Conservation (phyloP, 2,329 filamentous ascomycete genomes). For the Diaporthe sp. region DNA sequence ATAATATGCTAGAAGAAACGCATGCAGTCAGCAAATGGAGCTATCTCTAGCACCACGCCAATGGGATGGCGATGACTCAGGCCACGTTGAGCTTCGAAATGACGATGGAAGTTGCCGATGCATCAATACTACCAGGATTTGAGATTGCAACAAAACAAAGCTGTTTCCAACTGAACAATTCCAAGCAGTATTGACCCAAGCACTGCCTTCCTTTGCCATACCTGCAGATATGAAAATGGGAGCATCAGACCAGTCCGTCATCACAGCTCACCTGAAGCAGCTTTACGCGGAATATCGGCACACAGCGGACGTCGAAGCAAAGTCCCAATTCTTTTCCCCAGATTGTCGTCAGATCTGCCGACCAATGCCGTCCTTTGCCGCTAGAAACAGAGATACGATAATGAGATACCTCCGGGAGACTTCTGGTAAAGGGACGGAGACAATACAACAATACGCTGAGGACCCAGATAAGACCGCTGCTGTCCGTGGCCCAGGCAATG, state of each 20-base stretch:
- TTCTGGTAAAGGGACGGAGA: not conserved
- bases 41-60: not conserved
- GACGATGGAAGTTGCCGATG: not conserved
- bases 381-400: slow-evolving; percentile 21
- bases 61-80: not conserved
- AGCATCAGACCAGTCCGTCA: not conserved
- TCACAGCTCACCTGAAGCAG: slow-evolving; percentile 19
- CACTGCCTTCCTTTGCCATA: not conserved
- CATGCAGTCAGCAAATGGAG: not conserved
- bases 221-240: not conserved
- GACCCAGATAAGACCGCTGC: not conserved
- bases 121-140: not conserved
- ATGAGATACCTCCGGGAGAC: slow-evolving; percentile 12
- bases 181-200: not conserved
- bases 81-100: not conserved
- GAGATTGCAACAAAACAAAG: not conserved
- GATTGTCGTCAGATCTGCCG: slow-evolving; percentile 17
- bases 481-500: not conserved
- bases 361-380: not conserved
- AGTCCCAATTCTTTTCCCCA: slow-evolving; percentile 3
- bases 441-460: not conserved
- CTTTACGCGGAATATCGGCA: slow-evolving; percentile 9
- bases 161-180: not conserved
- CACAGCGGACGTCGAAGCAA: not conserved
- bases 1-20: not conserved